Base-by-base conservation (phyloP, 129 eudicot genomes). In the Flaveria trinervia region DNA sequence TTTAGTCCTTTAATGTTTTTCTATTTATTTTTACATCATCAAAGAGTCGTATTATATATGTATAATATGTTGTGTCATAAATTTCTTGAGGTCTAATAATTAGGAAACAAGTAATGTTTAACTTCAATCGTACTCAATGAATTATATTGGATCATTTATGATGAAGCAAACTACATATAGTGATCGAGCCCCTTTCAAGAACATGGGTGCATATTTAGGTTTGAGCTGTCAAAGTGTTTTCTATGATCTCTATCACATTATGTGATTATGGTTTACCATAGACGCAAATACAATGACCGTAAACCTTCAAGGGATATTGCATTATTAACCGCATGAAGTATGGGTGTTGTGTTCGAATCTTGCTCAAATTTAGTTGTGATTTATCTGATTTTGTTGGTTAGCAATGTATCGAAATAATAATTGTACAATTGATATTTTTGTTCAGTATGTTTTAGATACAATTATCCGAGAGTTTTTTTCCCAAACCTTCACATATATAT, bases 161-260 rank as follows among this genome's bases (percentile, higher is more conserved):
- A 65, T 73, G 59, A 43, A 41, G 22, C 78, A 61, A 79, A 62
- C 67, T 22, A 79, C 57, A 65, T 68, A 52, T 72, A 74, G 45
- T 66, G 73, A 18, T 28, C 51, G 60, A 69, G 41, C 70, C 61
- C 45, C 79, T 77, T 52, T 67, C 62, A 80, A 67, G 83, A 80
- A 80, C 83, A 43, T 80, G 75, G 83, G 79, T 73, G 56, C 79
- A 73, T 50, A 73, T 50, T 68, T 80, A 73, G 83, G 60, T 11
- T 72, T 73, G 74, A 54, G 83, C 62, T 80, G 83, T 80, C 83
- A 73, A 73, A 54, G 65, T 79, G 82, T 33, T 17, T 62, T 50
- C 64, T 71, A 33, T 52, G 14, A 15, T 7, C 15, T 5, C 67
- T 20, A 13, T 65, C 49, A n/a, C 26, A 54, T 36, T 25, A 77